These are phyloP conservation scores for Macrolepiota albuminosa DNA, from an alignment of 768 basidiomycete species.

Conservation along the genomic window DNA sequence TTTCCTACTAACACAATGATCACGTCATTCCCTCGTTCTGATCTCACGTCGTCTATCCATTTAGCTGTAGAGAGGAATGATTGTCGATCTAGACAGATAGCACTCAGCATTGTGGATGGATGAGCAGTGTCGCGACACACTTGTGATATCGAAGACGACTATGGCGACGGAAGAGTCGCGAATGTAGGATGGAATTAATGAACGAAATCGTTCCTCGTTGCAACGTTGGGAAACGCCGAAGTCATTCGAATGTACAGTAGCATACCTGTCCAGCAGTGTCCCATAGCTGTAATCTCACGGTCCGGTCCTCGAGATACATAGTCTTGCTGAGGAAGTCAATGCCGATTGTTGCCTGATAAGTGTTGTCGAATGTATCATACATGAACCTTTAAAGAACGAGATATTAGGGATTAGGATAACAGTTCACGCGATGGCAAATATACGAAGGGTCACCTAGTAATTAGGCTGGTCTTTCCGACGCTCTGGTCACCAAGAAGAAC, in stretches of 20 bases:
- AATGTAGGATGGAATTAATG: conserved; percentile 97
- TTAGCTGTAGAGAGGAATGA: conserved; percentile 98
- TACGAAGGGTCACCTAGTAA: conserved; percentile 67
- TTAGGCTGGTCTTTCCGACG: conserved; percentile 97
- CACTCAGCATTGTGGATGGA: conserved; percentile 3
- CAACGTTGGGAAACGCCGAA: conserved; percentile 4
- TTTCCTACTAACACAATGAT: conserved; percentile 98
- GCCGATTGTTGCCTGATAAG: conserved; percentile 95
- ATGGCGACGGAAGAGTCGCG: conserved; percentile 98
- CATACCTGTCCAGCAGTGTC: conserved; percentile 92
- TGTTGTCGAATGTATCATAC: conserved; percentile 99
- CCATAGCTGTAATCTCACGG: conserved; percentile 96
- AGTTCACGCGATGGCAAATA: conserved; percentile 4
- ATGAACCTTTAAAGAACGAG: conserved; percentile 59
- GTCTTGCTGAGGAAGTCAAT: conserved; percentile 99
- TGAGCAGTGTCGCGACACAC: conserved; percentile 41
- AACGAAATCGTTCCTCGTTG: conserved; percentile 88
- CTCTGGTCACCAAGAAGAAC: conserved; percentile 96
- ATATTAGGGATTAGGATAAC: conserved; percentile 3
- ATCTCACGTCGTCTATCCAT: conserved; percentile 99
- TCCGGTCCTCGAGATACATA: conserved; percentile 98
- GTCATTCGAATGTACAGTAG: neutral
- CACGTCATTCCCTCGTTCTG: conserved; percentile 95
- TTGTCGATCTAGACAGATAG: conserved; percentile 64
- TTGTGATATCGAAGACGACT: conserved; percentile 98